Evolutionary conservation across 257 asterid genomes (phyloP).

Genomic region (Jacaranda mimosifolia): DNA sequence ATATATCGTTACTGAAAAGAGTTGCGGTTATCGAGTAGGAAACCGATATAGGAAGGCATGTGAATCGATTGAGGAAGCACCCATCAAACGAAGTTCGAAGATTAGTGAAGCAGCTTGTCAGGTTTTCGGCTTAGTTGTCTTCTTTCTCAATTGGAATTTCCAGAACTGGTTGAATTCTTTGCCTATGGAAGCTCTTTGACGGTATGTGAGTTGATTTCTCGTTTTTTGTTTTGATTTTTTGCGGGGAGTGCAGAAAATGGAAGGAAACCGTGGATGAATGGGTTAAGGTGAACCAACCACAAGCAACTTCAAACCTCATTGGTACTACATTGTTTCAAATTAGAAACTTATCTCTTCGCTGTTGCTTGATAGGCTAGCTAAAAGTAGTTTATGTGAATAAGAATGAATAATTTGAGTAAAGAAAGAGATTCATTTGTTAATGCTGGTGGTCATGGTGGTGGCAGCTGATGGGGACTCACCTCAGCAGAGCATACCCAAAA

Average conservation of each 20-base stretch:
- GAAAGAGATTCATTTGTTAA: slow-evolving; percentile 24
- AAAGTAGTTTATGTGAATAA: neutral
- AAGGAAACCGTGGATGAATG: slow-evolving; percentile 78
- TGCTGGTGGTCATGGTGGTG: slow-evolving; percentile 41
- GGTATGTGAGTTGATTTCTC: too few relatives aligned
- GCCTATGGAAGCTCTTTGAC: neutral
- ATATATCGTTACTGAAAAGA: neutral
- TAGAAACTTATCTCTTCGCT: too few relatives aligned
- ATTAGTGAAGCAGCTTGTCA: slow-evolving; percentile 74
- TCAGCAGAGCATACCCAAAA: slow-evolving; percentile 53
- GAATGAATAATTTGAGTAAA: slow-evolving; percentile 26
- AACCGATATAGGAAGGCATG: slow-evolving; percentile 79
- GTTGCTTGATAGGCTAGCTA: neutral
- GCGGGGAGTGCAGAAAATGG: slow-evolving; percentile 63
- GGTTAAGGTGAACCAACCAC: slow-evolving; percentile 65
- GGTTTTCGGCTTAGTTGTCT: slow-evolving; percentile 42
- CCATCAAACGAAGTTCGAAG: slow-evolving; percentile 64
- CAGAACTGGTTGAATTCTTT: slow-evolving; percentile 13
- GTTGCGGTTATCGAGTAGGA: slow-evolving; percentile 50
- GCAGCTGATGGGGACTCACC: slow-evolving; percentile 84
- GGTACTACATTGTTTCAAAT: slow-evolving; percentile 45
- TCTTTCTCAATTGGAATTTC: neutral
- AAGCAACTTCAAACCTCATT: slow-evolving; percentile 52
- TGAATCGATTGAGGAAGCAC: slow-evolving; percentile 68
- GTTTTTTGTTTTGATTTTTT: neutral